Conservation (phyloP, 345 rosid species). For the Physaria fendleri region DNA sequence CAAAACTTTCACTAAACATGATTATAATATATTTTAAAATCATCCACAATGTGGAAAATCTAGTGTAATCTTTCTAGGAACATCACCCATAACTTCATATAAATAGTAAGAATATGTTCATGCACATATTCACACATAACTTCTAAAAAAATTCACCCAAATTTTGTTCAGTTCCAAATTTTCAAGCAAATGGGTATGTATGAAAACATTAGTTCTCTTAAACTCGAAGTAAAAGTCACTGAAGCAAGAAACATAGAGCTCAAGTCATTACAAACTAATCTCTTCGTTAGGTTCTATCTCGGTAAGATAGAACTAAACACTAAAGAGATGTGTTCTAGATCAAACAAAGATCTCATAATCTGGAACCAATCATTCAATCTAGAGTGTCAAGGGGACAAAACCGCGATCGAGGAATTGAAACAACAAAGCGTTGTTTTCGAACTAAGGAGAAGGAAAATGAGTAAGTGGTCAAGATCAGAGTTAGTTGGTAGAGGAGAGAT, state of each 20-base stretch:
- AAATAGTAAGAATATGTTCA: conserved; percentile 4
- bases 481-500: conserved; percentile 53
- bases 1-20: conserved; percentile 14
- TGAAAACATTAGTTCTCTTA: conserved; percentile 28
- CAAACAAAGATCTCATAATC: neutral
- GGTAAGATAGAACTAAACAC: conserved; percentile 45
- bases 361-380: conserved; percentile 61
- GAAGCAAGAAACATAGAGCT: conserved; percentile 56
- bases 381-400: conserved; percentile 51
- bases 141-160: too few relatives aligned
- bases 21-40: conserved; percentile 4
- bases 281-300: conserved; percentile 65
- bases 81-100: neutral
- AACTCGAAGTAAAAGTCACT: conserved; percentile 43
- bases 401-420: conserved; percentile 38
- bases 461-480: conserved; percentile 39
- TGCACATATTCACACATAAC: conserved; percentile 22
- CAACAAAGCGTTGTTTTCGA: conserved; percentile 49
- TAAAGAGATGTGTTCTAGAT: conserved; percentile 35
- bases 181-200: conserved; percentile 28
- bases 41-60: conserved; percentile 11
- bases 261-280: conserved; percentile 23
- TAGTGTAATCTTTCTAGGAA: conserved; percentile 6
- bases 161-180: neutral
- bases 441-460: conserved; percentile 48